phyloP scores from a whole-genome alignment of 192 early-diverging fungal species.

The Chytriomyces confervae region DNA sequence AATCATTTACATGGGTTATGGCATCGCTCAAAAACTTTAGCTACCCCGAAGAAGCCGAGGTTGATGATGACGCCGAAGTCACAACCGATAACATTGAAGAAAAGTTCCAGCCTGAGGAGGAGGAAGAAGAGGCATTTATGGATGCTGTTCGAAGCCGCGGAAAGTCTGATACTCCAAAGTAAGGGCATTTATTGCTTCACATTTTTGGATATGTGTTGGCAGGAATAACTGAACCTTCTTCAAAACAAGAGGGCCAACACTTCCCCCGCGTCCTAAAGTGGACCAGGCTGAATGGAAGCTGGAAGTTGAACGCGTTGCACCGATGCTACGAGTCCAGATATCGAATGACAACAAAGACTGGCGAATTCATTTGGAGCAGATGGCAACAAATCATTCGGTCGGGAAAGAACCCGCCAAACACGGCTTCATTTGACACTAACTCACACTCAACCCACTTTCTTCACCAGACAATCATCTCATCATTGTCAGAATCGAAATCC shows the following conservation, averaged over 20 bases:
- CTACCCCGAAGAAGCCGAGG: conserved; percentile 68
- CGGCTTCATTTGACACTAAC: conserved; percentile 15
- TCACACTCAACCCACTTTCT: neutral
- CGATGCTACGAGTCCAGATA: conserved; percentile 57
- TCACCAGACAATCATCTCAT: conserved; percentile 47
- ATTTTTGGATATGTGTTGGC: neutral
- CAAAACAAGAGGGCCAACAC: conserved; percentile 6
- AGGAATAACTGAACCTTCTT: conserved; percentile 8
- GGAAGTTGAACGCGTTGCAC: conserved; percentile 66
- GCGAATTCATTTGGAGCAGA: conserved; percentile 64
- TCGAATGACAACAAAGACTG: conserved; percentile 69
- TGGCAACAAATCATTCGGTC: conserved; percentile 54
- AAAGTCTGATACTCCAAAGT: conserved; percentile 38
- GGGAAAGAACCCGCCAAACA: conserved; percentile 1
- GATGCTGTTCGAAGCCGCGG: conserved; percentile 20
- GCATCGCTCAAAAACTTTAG: conserved; percentile 25
- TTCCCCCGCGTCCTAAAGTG: conserved; percentile 43
- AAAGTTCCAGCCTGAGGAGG: conserved; percentile 46
- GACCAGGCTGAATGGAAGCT: conserved; percentile 61
- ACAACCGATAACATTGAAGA: conserved; percentile 64
- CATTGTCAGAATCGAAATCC: conserved; percentile 44
- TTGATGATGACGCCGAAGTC: conserved; percentile 65
- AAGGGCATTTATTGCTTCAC: neutral
- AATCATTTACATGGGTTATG: conserved; percentile 1
- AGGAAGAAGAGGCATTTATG: conserved; percentile 50